Evolutionary conservation across 2,329 filamentous ascomycete genomes (phyloP), one percentile per base, ranked within the genome.

Genomic region (Dactylellina drechsleri): DNA sequence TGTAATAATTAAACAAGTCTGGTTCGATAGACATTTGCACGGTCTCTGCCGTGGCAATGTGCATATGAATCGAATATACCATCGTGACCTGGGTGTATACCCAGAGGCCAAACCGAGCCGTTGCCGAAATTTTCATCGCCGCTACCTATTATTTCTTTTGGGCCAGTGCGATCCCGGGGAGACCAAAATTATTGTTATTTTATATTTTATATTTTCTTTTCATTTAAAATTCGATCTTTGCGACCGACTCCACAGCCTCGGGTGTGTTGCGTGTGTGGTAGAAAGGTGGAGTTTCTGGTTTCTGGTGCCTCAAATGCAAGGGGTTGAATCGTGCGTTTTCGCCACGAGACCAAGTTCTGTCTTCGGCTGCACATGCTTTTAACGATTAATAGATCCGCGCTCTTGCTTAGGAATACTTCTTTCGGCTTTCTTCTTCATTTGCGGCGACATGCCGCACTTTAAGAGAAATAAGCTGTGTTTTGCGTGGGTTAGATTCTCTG

Each of bases 221-320:
- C 26, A 43, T 43, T 43, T 43, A 36, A 36, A 36, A 36, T 36
- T 36, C 31, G 31, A 36, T 36, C 36, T n/a, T 15, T 64, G 47
- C 47, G 47, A 53, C 26, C n/a, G 15, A 36, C 31, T 36, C 18
- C 26, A 16, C 43, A 57, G 40, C 54, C 54, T 36, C 31, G 31
- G 31, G 31, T 72, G 68, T 16, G 68, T 73, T 73, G 68, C 20
- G 60, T 73, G 61, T 73, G 68, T 73, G 68, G 68, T 73, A 71
- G 16, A 47, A 47, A 73, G 59, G 68, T 73, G 61, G 61, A 61
- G 61, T 43, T 45, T 53, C 54, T 36, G 28, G 58, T 62, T 36
- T 31, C 49, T 61, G 65, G 57, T 56, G 56, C 65, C 57, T 70
- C 50, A 45, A 23, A 60, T 70, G 66, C 66, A 70, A 70, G 66